phyloP scores from a whole-genome alignment of 441 rosid species.

The Populus hybrid region DNA sequence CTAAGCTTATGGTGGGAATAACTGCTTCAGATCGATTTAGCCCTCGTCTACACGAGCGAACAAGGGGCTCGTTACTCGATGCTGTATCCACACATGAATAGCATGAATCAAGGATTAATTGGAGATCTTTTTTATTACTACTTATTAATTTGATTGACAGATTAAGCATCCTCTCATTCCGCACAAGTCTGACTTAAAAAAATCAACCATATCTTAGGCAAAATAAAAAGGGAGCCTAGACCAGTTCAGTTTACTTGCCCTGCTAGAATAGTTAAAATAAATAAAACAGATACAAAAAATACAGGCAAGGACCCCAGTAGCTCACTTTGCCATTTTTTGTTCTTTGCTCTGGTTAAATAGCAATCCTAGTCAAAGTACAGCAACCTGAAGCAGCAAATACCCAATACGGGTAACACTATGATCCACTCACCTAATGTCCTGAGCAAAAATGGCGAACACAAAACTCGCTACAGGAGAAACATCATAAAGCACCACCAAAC shows the following conservation, averaged over 20 bases:
- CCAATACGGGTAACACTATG: not conserved
- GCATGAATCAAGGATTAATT: not conserved
- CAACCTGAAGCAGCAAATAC: not conserved
- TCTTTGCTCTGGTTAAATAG: not conserved
- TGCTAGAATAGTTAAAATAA: not conserved
- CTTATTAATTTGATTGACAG: too few relatives aligned
- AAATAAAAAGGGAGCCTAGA: not conserved
- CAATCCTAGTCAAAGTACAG: not conserved
- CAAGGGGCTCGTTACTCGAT: not conserved
- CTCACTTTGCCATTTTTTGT: not conserved
- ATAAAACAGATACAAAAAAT: not conserved
- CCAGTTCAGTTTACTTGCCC: not conserved
- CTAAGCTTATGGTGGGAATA: not conserved
- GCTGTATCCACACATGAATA: not conserved
- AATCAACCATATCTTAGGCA: not conserved
- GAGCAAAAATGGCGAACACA: slow-evolving; percentile 27
- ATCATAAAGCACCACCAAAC: slow-evolving; percentile 4
- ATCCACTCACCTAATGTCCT: slow-evolving; percentile 15
- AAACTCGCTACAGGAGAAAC: slow-evolving; percentile 6
- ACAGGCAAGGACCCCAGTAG: not conserved
- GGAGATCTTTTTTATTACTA: not conserved
- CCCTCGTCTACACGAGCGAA: not conserved
- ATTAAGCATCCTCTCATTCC: not conserved
- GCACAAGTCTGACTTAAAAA: not conserved
- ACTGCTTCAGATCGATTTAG: not conserved